A percentile compares a stretch with the other conserved stretches of the same genome.
phyloP scores from a whole-genome alignment of 192 early-diverging fungal species.

The Cetraspora pellucida region DNA sequence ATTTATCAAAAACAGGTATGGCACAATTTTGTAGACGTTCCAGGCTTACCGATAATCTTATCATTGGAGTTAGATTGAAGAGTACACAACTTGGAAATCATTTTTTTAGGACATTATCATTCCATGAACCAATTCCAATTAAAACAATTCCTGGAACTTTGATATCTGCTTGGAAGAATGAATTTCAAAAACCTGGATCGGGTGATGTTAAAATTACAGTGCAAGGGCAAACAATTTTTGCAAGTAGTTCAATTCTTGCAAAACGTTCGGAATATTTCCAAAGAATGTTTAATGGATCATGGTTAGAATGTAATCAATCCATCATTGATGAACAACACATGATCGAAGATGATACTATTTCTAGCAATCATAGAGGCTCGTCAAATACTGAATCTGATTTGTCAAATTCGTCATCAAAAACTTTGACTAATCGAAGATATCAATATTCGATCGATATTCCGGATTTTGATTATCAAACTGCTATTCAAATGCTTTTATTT shows the following conservation, averaged over 20 bases:
- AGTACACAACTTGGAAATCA: background rate
- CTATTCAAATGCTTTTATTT: slow-evolving; percentile 22
- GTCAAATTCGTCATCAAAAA: background rate
- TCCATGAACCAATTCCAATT: background rate
- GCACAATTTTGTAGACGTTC: background rate
- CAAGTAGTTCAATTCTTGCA: slow-evolving; percentile 24
- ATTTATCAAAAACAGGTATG: background rate
- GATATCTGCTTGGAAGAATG: slow-evolving; percentile 1
- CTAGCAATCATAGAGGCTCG: background rate
- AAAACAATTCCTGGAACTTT: slow-evolving; percentile 10
- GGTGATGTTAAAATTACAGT: slow-evolving; percentile 31
- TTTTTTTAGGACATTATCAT: background rate
- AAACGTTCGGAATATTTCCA: slow-evolving; percentile 32
- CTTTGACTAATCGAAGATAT: background rate
- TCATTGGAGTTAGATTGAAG: background rate
- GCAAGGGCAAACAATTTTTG: slow-evolving; percentile 21
- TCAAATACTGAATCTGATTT: background rate
- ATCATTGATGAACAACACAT: background rate
- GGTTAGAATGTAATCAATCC: slow-evolving; percentile 14
- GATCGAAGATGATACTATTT: no score
- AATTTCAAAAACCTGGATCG: slow-evolving; percentile 4
- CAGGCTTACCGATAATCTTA: background rate
- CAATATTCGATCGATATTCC: slow-evolving; percentile 2
- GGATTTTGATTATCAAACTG: slow-evolving; percentile 6
- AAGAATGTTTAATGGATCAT: slow-evolving; percentile 27